These are phyloP conservation scores for Kwoniella heveanensis DNA, from an alignment of 768 basidiomycete genomes.

Conservation along the genomic window DNA sequence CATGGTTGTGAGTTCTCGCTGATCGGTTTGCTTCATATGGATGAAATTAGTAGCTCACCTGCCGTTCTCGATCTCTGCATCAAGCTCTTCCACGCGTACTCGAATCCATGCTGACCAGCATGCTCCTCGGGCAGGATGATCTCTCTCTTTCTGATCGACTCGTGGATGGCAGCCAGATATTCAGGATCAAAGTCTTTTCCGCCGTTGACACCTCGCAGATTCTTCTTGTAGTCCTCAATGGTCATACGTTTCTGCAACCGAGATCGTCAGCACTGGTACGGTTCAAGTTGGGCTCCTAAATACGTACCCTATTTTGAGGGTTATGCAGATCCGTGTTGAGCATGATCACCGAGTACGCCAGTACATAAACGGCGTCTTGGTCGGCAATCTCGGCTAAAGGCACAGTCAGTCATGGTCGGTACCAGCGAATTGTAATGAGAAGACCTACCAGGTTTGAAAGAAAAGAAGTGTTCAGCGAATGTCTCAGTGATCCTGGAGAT, in stretches of 20 bases:
- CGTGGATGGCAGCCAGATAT: constrained; percentile 85
- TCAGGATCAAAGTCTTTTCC: constrained; percentile 78
- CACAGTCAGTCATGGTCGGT: constrained; percentile 13
- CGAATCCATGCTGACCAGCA: constrained; percentile 92
- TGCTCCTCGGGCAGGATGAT: constrained; percentile 99
- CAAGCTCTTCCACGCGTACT: constrained; percentile 98
- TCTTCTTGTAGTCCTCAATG: constrained; percentile 88
- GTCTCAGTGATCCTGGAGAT: constrained; percentile 91
- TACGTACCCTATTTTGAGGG: constrained; percentile 79
- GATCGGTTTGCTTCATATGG: no score
- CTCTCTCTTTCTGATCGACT: constrained; percentile 89
- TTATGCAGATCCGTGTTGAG: constrained; percentile 97
- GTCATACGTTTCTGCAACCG: constrained; percentile 87
- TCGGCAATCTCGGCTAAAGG: constrained; percentile 77
- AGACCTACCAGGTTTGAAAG: constrained; percentile 71
- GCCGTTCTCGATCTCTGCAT: constrained; percentile 76
- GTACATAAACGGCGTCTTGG: constrained; percentile 89
- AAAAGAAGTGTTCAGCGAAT: constrained; percentile 88
- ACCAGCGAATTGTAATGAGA: neutral
- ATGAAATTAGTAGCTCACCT: constrained; percentile 60
- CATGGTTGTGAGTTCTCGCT: no score
- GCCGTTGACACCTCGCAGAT: constrained; percentile 89
- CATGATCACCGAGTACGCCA: constrained; percentile 96
- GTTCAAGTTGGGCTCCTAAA: neutral
- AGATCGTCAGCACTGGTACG: constrained; percentile 7